Conservation (phyloP, 345 rosid genomes). For the Dovyalis caffra region DNA sequence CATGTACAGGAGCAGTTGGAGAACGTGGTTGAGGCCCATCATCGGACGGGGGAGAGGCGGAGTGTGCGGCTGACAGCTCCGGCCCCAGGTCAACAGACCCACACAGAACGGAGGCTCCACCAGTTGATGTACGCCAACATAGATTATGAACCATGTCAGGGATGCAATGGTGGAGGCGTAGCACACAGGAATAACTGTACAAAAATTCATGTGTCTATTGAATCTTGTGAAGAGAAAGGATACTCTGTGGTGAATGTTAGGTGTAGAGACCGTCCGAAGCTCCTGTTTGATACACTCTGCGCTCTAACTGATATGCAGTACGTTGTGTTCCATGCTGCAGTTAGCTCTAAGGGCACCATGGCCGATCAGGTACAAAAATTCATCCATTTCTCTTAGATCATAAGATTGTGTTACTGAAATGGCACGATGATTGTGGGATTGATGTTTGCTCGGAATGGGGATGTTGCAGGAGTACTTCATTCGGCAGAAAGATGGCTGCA, state of each 20-base stretch:
- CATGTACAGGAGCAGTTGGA: slow-evolving; percentile 55
- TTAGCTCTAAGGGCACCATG: slow-evolving; percentile 56
- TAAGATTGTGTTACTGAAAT: neutral
- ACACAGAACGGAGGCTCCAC: slow-evolving; percentile 83
- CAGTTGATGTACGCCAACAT: slow-evolving; percentile 64
- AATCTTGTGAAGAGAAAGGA: slow-evolving; percentile 66
- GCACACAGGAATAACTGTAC: slow-evolving; percentile 46
- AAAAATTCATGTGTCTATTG: slow-evolving; percentile 59
- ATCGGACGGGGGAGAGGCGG: slow-evolving; percentile 47
- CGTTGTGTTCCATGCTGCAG: slow-evolving; percentile 81
- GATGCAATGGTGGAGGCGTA: slow-evolving; percentile 39
- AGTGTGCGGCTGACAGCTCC: slow-evolving; percentile 56
- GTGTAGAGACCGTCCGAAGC: slow-evolving; percentile 77
- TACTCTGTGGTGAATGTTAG: slow-evolving; percentile 66
- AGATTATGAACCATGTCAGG: slow-evolving; percentile 61
- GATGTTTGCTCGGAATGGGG: neutral
- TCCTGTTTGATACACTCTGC: slow-evolving; percentile 81
- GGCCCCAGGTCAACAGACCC: slow-evolving; percentile 44
- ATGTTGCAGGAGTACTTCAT: slow-evolving; percentile 74
- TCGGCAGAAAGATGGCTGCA: slow-evolving; percentile 71
- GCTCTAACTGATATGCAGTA: slow-evolving; percentile 74
- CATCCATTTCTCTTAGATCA: neutral
- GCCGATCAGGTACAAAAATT: slow-evolving; percentile 67
- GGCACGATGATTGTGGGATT: neutral
- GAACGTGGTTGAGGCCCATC: slow-evolving; percentile 64